Base-by-base conservation (phyloP, 164 flowering plant species). In the Saururus chinensis region DNA sequence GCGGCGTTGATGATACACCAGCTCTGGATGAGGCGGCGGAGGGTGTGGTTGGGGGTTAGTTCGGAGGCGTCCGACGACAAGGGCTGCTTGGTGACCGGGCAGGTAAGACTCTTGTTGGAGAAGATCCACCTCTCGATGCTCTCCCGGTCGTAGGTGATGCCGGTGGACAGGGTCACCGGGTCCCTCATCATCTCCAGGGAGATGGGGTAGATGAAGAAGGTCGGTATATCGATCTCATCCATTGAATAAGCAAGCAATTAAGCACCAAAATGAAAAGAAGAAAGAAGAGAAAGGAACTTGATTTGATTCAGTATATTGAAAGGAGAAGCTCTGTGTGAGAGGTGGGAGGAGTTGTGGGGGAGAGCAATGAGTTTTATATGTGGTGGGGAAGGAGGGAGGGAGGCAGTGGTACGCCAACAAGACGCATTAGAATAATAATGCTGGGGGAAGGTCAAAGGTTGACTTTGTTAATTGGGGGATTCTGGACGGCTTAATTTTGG, bases 81-180 rank as follows among this genome's bases (percentile, higher is more conserved):
- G 23, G 42, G 56, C 41, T 81, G 88, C 51, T 81, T 87, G 0
- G 97, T 82, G 11, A 81, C 78, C 0, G 95, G 97, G 52, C 97
- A 89, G 3, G 77, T 66, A 40, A 53, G 66, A 75, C 75, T 81
- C 64, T 76, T 78, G 76, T 67, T 51, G 8, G 84, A 59, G 35
- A 72, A 83, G 4, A 89, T 35, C 97, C 97, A 89, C 64, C 45
- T 74, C 67, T 87, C 92, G 9, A 89, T 88, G 79, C 64, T 77
- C 22, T 81, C 77, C 2, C 98, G 69, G 52, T 91, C 96, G 76
- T 85, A 91, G 6, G 90, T 91, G 1, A 91, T 88, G 17, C 98
- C 98, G 4, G 96, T 83, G 0, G 80, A 61, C 9, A 83, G 59
- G 0, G 85, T 84, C 1, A 91, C 96, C 0, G 98, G 98, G 73